Percentiles rank a stretch among this genome's conserved stretches.
These are phyloP conservation scores for Fusarium fracticaudum DNA, from an alignment of 2,329 filamentous ascomycete species.

Conservation along the genomic window DNA sequence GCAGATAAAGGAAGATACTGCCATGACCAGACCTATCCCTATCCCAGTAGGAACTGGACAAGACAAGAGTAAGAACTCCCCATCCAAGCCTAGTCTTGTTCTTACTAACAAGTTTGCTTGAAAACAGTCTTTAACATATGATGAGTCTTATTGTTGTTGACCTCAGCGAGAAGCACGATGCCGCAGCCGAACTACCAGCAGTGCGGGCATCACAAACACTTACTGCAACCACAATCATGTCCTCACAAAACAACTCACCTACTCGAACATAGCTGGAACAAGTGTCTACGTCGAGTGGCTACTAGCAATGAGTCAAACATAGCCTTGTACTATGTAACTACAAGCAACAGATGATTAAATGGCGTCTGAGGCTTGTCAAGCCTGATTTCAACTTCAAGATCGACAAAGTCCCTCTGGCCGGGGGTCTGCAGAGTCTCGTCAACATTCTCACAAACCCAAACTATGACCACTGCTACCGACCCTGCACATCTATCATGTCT, in stretches of 20 bases:
- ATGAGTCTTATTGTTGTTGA: background rate
- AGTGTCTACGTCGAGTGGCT: background rate
- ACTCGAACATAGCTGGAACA: too few species aligned
- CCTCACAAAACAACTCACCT: too few species aligned
- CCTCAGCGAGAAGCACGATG: background rate
- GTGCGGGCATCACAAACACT: background rate
- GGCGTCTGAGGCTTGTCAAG: background rate
- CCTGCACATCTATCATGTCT: too few species aligned
- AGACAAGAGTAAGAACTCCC: background rate
- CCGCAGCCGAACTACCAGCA: background rate
- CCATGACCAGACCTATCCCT: background rate
- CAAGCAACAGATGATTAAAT: background rate
- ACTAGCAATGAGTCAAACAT: background rate
- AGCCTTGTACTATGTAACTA: background rate
- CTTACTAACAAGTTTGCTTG: background rate
- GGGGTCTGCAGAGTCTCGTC: background rate
- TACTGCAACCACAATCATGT: too few species aligned
- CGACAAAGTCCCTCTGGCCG: too few species aligned
- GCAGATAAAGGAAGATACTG: background rate
- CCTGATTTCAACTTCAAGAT: rapidly evolving
- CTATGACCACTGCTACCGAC: too few species aligned
- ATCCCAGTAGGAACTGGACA: background rate
- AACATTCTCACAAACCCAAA: background rate
- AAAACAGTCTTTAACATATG: background rate
- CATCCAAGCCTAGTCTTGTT: background rate